A percentile compares a stretch with the other conserved stretches of the same genome.
Conservation (phyloP, 805 yeast species). For the Pichia californica region DNA sequence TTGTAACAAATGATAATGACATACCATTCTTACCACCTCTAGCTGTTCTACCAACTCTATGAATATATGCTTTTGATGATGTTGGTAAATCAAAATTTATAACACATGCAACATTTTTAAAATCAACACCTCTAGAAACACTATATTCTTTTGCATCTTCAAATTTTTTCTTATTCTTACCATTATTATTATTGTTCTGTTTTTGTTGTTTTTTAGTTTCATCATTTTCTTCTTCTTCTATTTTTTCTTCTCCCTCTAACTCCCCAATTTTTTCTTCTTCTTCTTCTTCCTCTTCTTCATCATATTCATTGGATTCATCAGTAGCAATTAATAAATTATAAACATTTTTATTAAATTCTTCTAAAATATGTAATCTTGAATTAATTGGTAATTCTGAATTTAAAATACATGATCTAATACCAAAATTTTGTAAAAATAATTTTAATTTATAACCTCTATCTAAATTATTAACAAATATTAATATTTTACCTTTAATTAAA, state of each 20-base stretch:
- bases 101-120: conserved; percentile 93
- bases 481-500: conserved; percentile 83
- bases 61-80: conserved; percentile 82
- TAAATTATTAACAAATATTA: conserved; percentile 86
- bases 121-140: conserved; percentile 95
- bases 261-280: conserved; percentile 14
- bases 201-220: conserved; percentile 21
- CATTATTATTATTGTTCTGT: conserved; percentile 9
- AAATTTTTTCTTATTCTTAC: conserved; percentile 22
- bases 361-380: conserved; percentile 91
- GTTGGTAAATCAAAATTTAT: conserved; percentile 91
- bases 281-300: conserved; percentile 28
- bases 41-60: conserved; percentile 95
- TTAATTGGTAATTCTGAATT: conserved; percentile 91
- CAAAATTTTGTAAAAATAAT: conserved; percentile 89
- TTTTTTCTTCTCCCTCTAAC: conserved; percentile 29
- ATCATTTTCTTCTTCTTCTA: conserved; percentile 30
- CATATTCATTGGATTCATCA: conserved; percentile 69
- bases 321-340: conserved; percentile 89
- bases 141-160: conserved; percentile 64
- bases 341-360: conserved; percentile 86
- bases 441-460: conserved; percentile 93
- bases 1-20: conserved; percentile 88
- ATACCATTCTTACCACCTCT: conserved; percentile 95
- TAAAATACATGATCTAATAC: conserved; percentile 78